Base-by-base conservation (phyloP, 352 stramenopile species). In the Phytopythium litorale region DNA sequence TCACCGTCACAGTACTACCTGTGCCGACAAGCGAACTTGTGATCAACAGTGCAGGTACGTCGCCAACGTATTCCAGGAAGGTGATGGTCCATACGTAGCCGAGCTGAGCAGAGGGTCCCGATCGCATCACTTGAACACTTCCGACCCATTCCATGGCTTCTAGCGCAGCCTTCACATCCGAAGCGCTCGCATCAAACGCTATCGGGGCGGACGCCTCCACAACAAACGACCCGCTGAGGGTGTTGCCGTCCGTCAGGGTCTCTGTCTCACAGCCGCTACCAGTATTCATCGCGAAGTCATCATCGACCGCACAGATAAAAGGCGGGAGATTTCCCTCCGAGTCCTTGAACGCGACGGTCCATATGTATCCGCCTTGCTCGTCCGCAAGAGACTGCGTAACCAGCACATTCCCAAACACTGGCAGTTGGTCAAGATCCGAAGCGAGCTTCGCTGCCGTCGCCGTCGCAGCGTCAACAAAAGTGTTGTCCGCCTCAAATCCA, bases 11-110 rank as follows among this genome's bases (percentile, higher is more conserved):
- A 13, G 62, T 63, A 53, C 71, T 86, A 3, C 79, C 77, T 1
- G 81, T 91, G 46, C 81, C 86, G 1, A 83, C 73, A 0, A 94
- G 62, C 1, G 76, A 87, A 46, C 75, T 93, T 8, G 82, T 89
- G 16, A 84, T 71, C 7, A 71, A 45, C 3, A 94, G 55, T 11
- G 68, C 33, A 2, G 86, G 86, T 1, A 89, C 77, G 43, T 91
- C 81, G 9, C 86, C 86, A 51, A 78, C 66, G 48, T 88, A 91
- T 16, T 89, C 80, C 23, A 90, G 33, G 54, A 92, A 94, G 7
- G 83, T 89, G 42, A 94, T 75, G 0, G 71, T 90, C 85, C 85
- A 94, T 12, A 72, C 80, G 55, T 88, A 94, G 5, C 85, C 83
- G 32, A 76, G 68, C 50, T 94, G 86, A 7, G 80, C 61, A 0